These are phyloP conservation scores for Diplodia scrobiculata DNA, from an alignment of 2,329 filamentous ascomycete species.

Conservation along the genomic window DNA sequence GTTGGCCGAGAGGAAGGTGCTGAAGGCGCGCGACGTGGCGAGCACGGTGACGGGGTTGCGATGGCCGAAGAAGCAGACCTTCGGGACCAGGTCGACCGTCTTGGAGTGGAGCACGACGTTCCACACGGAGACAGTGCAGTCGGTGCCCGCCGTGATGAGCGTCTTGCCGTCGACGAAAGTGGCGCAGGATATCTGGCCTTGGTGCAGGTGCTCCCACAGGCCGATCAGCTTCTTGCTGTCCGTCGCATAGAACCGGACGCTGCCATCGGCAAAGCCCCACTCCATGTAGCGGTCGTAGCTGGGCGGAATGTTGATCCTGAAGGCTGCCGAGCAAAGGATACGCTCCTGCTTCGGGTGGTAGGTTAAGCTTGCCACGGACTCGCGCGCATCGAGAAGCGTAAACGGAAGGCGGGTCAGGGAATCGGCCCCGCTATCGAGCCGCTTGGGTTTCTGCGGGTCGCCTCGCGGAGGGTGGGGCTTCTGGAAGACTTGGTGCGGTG, in stretches of 20 bases:
- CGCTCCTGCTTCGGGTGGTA: constrained; percentile 80
- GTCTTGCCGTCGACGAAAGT: constrained; percentile 87
- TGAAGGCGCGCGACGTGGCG: constrained; percentile 83
- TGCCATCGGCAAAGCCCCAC: constrained; percentile 94
- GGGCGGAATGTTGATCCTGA: constrained; percentile 84
- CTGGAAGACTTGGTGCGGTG: constrained; percentile 89
- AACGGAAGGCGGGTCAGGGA: constrained; percentile 76
- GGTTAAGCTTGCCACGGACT: constrained; percentile 76
- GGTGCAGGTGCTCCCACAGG: constrained; percentile 89
- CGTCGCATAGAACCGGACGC: constrained; percentile 84
- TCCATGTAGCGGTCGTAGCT: constrained; percentile 87
- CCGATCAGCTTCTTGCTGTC: constrained; percentile 82
- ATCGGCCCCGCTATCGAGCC: constrained; percentile 77
- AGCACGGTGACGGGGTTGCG: constrained; percentile 79
- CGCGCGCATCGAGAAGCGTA: constrained; percentile 72
- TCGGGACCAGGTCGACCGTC: constrained; percentile 72
- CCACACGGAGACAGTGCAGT: constrained; percentile 88
- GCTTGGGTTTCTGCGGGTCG: constrained; percentile 64
- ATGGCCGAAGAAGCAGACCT: constrained; percentile 85
- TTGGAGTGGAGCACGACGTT: constrained; percentile 66
- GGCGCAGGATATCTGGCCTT: constrained; percentile 81
- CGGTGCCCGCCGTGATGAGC: constrained; percentile 85
- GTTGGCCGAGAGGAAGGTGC: constrained; percentile 81
- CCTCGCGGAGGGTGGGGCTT: constrained; percentile 78
- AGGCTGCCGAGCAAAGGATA: constrained; percentile 78